Evolutionary conservation across 495 filamentous ascomycete genomes (phyloP).

Genomic region (Chaetomium cochliodes): DNA sequence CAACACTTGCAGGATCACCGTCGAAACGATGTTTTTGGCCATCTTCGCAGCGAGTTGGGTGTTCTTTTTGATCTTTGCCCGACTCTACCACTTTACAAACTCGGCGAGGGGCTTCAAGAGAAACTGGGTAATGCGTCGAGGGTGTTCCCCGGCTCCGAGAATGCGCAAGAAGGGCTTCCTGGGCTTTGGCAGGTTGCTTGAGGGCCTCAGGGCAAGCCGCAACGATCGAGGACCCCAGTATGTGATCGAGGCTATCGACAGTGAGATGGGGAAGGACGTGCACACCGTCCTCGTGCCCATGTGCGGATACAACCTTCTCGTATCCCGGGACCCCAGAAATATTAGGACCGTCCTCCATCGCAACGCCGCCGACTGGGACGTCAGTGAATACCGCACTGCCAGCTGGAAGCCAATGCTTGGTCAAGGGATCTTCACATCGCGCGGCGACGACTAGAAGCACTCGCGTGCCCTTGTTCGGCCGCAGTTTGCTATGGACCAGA

Average conservation of each 20-base stretch:
- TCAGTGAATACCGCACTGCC: constrained; percentile 50
- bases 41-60: neutral
- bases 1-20: neutral
- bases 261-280: constrained; percentile 29
- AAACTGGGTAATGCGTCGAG: neutral
- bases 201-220: constrained; percentile 23
- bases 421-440: constrained; percentile 67
- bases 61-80: neutral
- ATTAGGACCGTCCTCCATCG: constrained; percentile 61
- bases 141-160: constrained; percentile 18
- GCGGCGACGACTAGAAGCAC: constrained; percentile 65
- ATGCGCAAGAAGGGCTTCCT: constrained; percentile 28
- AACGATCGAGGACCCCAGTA: constrained; percentile 25
- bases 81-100: neutral
- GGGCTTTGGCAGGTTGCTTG: constrained; percentile 26
- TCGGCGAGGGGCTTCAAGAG: too few relatives aligned
- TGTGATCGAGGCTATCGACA: constrained; percentile 27
- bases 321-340: constrained; percentile 62
- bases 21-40: neutral
- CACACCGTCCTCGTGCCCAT: constrained; percentile 30
- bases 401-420: constrained; percentile 60
- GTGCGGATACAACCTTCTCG: constrained; percentile 38
- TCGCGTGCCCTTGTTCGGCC: constrained; percentile 63
- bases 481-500: constrained; percentile 59
- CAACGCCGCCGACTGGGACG: constrained; percentile 59